These are phyloP conservation scores for Aspergillus incahuasiensis DNA, from an alignment of 495 filamentous ascomycete genomes.

Conservation along the genomic window DNA sequence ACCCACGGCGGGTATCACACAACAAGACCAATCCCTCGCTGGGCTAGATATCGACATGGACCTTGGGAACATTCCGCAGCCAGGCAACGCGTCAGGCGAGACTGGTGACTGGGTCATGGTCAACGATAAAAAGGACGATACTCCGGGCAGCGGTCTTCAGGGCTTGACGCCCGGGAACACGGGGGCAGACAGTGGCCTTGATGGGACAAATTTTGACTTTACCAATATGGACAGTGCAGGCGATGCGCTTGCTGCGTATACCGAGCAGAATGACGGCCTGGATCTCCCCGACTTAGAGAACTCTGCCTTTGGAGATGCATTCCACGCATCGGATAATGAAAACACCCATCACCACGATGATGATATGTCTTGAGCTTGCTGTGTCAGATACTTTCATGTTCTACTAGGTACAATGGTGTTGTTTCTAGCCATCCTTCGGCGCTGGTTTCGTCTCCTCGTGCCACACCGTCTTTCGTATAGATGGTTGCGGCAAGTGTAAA, in stretches of 20 bases:
- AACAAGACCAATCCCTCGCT: conserved; percentile 7
- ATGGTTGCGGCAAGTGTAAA: neutral
- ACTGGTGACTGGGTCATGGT: conserved; percentile 61
- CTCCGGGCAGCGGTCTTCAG: conserved; percentile 25
- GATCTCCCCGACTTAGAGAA: conserved; percentile 52
- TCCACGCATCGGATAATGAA: conserved; percentile 55
- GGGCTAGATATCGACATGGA: conserved; percentile 42
- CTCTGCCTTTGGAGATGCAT: conserved; percentile 59
- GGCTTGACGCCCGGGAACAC: conserved; percentile 25
- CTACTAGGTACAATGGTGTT: conserved; percentile 15
- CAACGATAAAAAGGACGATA: conserved; percentile 41
- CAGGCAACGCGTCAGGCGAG: conserved; percentile 31
- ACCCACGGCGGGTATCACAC: conserved; percentile 10
- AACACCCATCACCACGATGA: conserved; percentile 41
- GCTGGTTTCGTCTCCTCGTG: conserved; percentile 12
- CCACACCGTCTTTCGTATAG: neutral
- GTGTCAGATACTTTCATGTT: conserved; percentile 17
- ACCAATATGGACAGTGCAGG: conserved; percentile 58
- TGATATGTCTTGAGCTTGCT: conserved; percentile 34
- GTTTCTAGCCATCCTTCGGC: conserved; percentile 11
- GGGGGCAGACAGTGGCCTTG: conserved; percentile 32
- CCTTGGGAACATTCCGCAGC: conserved; percentile 31
- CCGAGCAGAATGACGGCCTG: conserved; percentile 47
- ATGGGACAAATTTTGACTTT: conserved; percentile 49
- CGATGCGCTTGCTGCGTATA: conserved; percentile 57